These are phyloP conservation scores for Vigna mungo DNA, from an alignment of 306 rosid species.

Conservation along the genomic window DNA sequence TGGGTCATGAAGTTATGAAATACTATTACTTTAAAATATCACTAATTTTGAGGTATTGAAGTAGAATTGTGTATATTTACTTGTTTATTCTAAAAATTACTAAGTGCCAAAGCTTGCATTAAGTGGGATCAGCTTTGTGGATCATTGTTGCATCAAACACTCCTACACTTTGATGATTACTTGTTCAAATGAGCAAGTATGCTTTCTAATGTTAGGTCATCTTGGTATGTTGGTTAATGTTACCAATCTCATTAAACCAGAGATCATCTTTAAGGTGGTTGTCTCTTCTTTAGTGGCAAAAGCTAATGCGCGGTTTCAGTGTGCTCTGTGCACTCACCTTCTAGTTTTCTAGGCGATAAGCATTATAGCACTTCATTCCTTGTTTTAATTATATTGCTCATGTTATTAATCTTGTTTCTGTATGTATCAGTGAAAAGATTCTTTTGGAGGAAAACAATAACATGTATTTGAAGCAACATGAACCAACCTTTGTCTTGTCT, in stretches of 20 bases:
- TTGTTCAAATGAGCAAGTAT: background rate
- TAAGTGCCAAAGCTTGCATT: background rate
- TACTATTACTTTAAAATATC: conserved; percentile 7
- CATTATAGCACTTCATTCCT: background rate
- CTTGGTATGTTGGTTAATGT: conserved; percentile 28
- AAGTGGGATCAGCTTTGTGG: background rate
- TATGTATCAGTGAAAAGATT: background rate
- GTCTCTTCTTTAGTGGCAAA: background rate
- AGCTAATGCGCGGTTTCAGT: background rate
- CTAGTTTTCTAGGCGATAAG: background rate
- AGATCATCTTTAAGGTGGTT: conserved; percentile 8
- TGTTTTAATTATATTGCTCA: background rate
- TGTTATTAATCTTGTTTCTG: background rate
- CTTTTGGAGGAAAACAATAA: background rate
- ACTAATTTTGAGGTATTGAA: conserved; percentile 27
- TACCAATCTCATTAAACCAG: background rate
- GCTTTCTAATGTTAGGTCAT: conserved; percentile 10
- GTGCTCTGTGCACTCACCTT: background rate
- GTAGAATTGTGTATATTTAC: conserved; percentile 18
- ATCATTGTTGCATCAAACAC: background rate
- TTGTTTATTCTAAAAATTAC: conserved; percentile 3
- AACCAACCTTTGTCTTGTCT: background rate
- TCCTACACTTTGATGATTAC: background rate
- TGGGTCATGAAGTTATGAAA: conserved; percentile 23
- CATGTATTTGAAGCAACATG: conserved; percentile 6